Percentiles rank a stretch among this genome's conserved stretches.
Conservation (phyloP, 129 eudicot genomes). For the Apium graveolens region DNA sequence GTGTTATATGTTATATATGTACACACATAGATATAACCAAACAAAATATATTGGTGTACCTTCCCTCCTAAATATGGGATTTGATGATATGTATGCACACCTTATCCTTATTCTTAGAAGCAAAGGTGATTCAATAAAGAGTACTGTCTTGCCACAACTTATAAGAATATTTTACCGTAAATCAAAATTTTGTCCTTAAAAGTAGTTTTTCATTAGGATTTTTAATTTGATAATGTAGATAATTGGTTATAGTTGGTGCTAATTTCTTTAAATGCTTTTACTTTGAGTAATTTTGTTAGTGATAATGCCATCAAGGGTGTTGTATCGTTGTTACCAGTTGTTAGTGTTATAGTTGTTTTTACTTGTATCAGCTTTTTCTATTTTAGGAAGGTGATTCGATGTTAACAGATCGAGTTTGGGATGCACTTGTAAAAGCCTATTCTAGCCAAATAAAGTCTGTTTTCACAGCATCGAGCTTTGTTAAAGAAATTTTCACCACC, state of each 20-base stretch:
- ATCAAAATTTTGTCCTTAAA: too few species aligned
- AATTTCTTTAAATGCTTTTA: too few species aligned
- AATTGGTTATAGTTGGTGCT: too few species aligned
- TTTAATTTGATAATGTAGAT: not conserved
- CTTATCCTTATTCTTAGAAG: not conserved
- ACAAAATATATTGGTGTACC: not conserved
- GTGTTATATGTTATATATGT: not conserved
- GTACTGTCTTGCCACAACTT: not conserved
- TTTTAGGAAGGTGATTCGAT: conserved; percentile 73
- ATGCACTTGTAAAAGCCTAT: conserved; percentile 79
- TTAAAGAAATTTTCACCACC: conserved; percentile 66
- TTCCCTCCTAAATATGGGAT: not conserved
- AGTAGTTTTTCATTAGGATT: too few species aligned
- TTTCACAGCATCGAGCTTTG: conserved; percentile 88
- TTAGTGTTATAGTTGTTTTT: not conserved
- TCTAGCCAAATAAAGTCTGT: conserved; percentile 86
- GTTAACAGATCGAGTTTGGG: conserved; percentile 91
- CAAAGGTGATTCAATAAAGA: too few species aligned
- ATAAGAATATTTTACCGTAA: not conserved
- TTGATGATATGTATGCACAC: not conserved
- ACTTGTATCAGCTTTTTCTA: conserved; percentile 15
- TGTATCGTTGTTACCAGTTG: not conserved
- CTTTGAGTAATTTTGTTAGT: not conserved
- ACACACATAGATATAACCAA: not conserved
- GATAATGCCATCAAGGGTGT: not conserved